Evolutionary conservation across 2,329 filamentous ascomycete species (phyloP).

Genomic region (Arthrobotrys entomopaga): DNA sequence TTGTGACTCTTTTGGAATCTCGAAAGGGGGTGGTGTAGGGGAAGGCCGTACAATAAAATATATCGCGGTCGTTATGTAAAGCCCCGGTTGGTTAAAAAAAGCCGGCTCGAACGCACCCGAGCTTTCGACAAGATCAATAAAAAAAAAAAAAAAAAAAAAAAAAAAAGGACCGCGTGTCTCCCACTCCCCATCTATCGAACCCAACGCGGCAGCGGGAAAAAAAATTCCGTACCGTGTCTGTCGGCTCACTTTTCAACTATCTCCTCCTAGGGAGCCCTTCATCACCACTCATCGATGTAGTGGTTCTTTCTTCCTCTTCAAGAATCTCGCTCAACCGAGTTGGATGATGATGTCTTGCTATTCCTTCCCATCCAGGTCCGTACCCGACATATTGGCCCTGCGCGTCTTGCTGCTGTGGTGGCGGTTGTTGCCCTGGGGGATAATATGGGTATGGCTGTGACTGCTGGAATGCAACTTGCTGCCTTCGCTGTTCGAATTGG

Average conservation of each 20-base stretch:
- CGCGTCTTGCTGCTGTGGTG: slow-evolving; percentile 61
- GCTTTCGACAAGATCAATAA: background rate
- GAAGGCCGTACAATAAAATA: slow-evolving; percentile 34
- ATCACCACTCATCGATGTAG: slow-evolving; percentile 73
- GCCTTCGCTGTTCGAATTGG: slow-evolving; percentile 59
- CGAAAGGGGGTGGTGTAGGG: background rate
- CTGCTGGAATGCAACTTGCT: slow-evolving; percentile 62
- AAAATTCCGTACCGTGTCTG: background rate
- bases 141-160: background rate
- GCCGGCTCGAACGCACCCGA: background rate
- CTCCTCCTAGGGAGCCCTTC: slow-evolving; percentile 15
- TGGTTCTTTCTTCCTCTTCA: slow-evolving; percentile 80
- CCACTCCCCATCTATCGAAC: background rate
- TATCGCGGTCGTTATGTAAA: slow-evolving; percentile 22
- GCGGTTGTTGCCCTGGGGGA: slow-evolving; percentile 64
- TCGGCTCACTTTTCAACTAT: background rate
- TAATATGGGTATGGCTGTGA: slow-evolving; percentile 65
- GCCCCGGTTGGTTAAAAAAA: background rate
- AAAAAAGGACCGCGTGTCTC: slow-evolving; percentile 11
- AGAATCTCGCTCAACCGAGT: slow-evolving; percentile 88
- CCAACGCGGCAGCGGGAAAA: background rate
- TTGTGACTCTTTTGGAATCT: slow-evolving; percentile 6
- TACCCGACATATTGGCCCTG: slow-evolving; percentile 67
- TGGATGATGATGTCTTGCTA: slow-evolving; percentile 82
- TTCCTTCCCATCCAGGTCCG: slow-evolving; percentile 77